A percentile compares a stretch with the other conserved stretches of the same genome.
Evolutionary conservation across 2,329 filamentous ascomycete species (phyloP).

Genomic region (Emergomyces africanus): DNA sequence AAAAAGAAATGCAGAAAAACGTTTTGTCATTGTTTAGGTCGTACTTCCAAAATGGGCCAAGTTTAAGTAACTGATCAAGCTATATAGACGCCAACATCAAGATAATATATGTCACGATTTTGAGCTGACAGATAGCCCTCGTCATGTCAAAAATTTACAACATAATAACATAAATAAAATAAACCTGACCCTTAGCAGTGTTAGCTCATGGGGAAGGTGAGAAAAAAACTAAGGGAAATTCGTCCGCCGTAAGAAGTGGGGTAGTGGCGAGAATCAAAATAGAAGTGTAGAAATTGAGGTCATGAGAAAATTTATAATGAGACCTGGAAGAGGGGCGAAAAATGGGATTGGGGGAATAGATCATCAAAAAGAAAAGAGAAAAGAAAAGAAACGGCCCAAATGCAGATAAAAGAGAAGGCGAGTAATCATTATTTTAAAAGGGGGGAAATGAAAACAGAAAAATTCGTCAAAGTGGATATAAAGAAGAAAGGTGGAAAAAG

Average conservation of each 20-base stretch:
- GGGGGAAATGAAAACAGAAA: not conserved
- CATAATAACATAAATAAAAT: not conserved
- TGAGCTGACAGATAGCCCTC: not conserved
- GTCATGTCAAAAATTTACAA: not conserved
- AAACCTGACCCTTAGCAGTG: not conserved
- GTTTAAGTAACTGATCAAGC: not conserved
- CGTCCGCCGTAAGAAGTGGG: not conserved
- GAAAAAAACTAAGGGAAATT: not conserved
- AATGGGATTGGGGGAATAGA: not conserved
- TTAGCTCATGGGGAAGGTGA: not conserved
- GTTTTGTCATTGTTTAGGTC: not conserved
- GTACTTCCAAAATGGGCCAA: not conserved
- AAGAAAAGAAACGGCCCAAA: no score
- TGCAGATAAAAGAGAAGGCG: not conserved
- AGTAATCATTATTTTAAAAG: not conserved
- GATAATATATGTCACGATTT: not conserved
- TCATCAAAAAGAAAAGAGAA: not conserved
- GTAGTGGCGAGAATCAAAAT: not conserved
- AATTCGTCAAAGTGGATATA: not conserved
- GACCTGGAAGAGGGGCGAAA: not conserved
- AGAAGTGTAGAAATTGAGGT: not conserved
- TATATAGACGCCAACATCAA: not conserved
- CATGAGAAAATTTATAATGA: not conserved
- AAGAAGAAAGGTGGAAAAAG: not conserved
- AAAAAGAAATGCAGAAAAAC: not conserved